Evolutionary conservation across 768 basidiomycete genomes (phyloP).

Genomic region (Hygrocybe punicea): DNA sequence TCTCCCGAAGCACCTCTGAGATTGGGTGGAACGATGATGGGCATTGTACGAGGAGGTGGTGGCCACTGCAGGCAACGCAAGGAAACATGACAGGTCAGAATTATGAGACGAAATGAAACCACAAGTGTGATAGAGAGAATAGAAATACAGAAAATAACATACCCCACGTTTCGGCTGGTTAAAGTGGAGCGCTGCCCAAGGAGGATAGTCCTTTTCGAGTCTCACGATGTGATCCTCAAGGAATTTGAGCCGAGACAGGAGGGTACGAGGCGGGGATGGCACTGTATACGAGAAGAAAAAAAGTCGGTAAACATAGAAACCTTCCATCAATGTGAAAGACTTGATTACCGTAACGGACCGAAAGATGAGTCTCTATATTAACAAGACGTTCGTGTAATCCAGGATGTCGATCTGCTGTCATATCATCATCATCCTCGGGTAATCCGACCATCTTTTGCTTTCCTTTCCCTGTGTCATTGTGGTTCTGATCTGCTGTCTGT

Average conservation of each 20-base stretch:
- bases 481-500: neutral
- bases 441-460: conserved; percentile 8
- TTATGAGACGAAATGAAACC: neutral
- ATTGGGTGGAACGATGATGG: conserved; percentile 74
- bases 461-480: conserved; percentile 16
- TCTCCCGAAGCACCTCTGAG: conserved; percentile 30
- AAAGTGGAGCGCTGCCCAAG: conserved; percentile 87
- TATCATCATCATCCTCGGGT: conserved; percentile 15
- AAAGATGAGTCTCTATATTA: conserved; percentile 69
- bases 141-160: conserved; percentile 29
- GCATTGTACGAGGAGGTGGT: conserved; percentile 72
- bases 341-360: conserved; percentile 64
- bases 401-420: conserved; percentile 49
- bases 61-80: conserved; percentile 60
- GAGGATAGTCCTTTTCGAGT: conserved; percentile 79
- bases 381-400: conserved; percentile 60
- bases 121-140: neutral
- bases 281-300: conserved; percentile 40
- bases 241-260: conserved; percentile 62
- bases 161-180: conserved; percentile 81
- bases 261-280: conserved; percentile 62
- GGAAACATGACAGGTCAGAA: neutral
- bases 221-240: conserved; percentile 74
- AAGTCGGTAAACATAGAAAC: neutral
- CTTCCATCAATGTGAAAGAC: neutral